Conservation (phyloP, 2,329 filamentous ascomycete species). For the Leptosphaerulina australis region DNA sequence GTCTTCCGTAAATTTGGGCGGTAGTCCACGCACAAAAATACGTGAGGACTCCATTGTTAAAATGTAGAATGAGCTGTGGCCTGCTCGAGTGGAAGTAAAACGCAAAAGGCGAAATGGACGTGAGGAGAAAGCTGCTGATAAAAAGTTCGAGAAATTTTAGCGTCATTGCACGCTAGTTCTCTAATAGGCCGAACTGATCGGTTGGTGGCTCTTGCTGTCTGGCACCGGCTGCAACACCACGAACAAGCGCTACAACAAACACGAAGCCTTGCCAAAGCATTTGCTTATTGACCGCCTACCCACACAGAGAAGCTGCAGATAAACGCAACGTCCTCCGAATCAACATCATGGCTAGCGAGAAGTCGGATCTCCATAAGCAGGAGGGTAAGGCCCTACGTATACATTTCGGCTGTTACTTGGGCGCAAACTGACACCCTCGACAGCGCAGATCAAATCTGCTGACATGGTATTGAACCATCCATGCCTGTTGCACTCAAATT, state of each 20-base stretch:
- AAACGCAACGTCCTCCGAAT: neutral
- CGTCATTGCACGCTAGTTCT: constrained; percentile 16
- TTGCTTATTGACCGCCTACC: neutral
- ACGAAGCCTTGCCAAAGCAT: constrained; percentile 17
- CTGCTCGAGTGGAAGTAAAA: constrained; percentile 22
- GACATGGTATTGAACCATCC: constrained; percentile 79
- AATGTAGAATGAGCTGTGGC: constrained; percentile 17
- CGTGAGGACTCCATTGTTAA: constrained; percentile 72
- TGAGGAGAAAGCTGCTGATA: constrained; percentile 13
- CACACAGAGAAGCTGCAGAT: neutral
- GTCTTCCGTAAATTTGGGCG: constrained; percentile 81
- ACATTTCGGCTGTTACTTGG: constrained; percentile 9
- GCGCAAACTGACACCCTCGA: constrained; percentile 36
- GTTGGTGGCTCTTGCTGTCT: constrained; percentile 16
- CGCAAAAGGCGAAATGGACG: constrained; percentile 10
- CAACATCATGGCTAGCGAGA: constrained; percentile 54
- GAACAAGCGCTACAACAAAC: constrained; percentile 23
- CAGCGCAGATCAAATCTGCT: constrained; percentile 96
- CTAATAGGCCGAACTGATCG: constrained; percentile 10
- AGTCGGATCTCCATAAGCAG: constrained; percentile 66
- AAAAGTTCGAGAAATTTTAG: constrained; percentile 19
- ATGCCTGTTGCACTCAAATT: neutral
- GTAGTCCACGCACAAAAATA: constrained; percentile 74
- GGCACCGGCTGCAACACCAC: constrained; percentile 10
- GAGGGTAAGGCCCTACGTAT: constrained; percentile 54